Evolutionary conservation across 306 rosid genomes (phyloP).

Genomic region (Urtica urens): DNA sequence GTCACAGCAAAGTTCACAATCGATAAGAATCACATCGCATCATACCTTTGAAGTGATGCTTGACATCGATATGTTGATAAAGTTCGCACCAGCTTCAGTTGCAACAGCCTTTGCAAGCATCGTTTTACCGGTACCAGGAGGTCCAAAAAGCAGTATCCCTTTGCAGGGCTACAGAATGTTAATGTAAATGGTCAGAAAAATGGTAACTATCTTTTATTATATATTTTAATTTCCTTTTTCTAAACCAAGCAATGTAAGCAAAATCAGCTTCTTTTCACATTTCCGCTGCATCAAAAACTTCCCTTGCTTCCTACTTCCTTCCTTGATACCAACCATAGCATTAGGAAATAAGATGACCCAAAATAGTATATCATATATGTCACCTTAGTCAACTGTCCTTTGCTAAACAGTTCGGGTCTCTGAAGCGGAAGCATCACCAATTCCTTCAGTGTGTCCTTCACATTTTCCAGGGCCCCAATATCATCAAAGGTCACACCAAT

Average conservation of each 20-base stretch:
- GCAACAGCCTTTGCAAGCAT: conserved; percentile 99
- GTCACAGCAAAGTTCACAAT: background rate
- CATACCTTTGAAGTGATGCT: conserved; percentile 91
- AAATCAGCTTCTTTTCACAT: too few relatives aligned
- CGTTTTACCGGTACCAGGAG: conserved; percentile 97
- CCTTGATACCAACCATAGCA: background rate
- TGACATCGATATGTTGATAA: conserved; percentile 92
- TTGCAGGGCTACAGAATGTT: conserved; percentile 65
- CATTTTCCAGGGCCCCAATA: conserved; percentile 90
- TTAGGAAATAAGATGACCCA: background rate
- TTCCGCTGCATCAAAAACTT: too few relatives aligned
- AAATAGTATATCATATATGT: background rate
- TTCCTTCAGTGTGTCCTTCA: conserved; percentile 92
- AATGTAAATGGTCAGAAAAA: background rate
- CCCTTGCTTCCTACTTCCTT: too few relatives aligned
- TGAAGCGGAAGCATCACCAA: conserved; percentile 97
- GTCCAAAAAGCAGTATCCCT: conserved; percentile 93
- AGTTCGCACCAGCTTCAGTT: conserved; percentile 97
- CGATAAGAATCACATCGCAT: background rate
- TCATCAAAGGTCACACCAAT: conserved; percentile 94
- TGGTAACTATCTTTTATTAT: too few relatives aligned
- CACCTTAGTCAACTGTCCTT: conserved; percentile 91
- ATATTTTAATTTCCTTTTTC: too few relatives aligned
- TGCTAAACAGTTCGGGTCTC: conserved; percentile 84
- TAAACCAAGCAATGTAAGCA: too few relatives aligned